phyloP scores from a whole-genome alignment of 768 basidiomycete species.

The Trametes coccinea region DNA sequence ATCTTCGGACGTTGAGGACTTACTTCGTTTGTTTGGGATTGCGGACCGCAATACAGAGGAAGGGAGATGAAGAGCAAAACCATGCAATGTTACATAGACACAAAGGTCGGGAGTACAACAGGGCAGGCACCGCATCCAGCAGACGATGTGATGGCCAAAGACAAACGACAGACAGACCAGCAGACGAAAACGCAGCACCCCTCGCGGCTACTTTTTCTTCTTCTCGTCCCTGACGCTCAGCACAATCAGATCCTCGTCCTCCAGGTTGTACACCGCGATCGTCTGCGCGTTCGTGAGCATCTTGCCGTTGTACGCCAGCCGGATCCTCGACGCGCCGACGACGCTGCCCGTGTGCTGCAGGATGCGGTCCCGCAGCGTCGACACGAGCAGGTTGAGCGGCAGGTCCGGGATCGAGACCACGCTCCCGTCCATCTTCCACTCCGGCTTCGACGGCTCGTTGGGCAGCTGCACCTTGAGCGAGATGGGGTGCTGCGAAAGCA shows the following conservation, averaged over 20 bases:
- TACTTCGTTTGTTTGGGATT: too few species aligned
- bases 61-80: background rate
- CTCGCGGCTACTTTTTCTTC: slow-evolving; percentile 50
- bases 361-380: slow-evolving; percentile 88
- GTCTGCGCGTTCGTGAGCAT: slow-evolving; percentile 86
- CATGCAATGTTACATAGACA: slow-evolving; percentile 8
- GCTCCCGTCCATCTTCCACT: slow-evolving; percentile 89
- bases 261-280: slow-evolving; percentile 85
- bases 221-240: slow-evolving; percentile 75
- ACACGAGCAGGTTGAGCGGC: slow-evolving; percentile 81
- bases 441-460: slow-evolving; percentile 76
- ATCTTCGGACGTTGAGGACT: background rate
- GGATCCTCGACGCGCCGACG: slow-evolving; percentile 78
- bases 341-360: slow-evolving; percentile 73
- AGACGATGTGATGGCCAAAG: too few species aligned
- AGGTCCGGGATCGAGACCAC: slow-evolving; percentile 78
- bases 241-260: slow-evolving; percentile 84
- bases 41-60: too few species aligned
- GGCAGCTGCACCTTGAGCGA: slow-evolving; percentile 85
- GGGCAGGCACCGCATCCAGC: background rate
- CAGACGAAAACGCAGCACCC: slow-evolving; percentile 1
- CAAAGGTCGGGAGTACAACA: slow-evolving; percentile 16
- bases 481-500: slow-evolving; percentile 67
- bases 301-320: slow-evolving; percentile 77
- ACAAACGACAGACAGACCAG: background rate